These are phyloP conservation scores for Acanthamoeba quina DNA, from an alignment of 208 protist species.

Conservation along the genomic window DNA sequence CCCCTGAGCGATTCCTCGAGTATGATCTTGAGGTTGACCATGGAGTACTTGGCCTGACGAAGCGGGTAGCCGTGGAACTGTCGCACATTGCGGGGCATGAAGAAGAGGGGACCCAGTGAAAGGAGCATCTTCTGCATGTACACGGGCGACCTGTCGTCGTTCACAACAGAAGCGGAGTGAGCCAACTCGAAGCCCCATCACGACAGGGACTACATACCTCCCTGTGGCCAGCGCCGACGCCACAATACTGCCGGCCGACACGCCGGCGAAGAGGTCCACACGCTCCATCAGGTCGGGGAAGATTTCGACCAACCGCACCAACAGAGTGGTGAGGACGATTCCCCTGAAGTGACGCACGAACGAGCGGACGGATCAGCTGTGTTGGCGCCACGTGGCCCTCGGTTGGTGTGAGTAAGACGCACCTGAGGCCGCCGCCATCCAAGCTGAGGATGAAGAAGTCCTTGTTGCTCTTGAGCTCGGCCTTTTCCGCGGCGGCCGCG, in stretches of 20 bases:
- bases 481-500: too few species aligned
- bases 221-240: constrained; percentile 42
- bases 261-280: constrained; percentile 77
- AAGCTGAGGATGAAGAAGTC: too few species aligned
- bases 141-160: constrained; percentile 52
- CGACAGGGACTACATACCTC: background rate
- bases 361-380: too few species aligned
- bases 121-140: constrained; percentile 29
- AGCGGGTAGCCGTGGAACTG: too few species aligned
- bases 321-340: too few species aligned
- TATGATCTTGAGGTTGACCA: constrained; percentile 19
- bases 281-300: constrained; percentile 81
- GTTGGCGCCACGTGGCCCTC: too few species aligned
- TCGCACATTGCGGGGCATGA: constrained; percentile 53
- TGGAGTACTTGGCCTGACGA: too few species aligned
- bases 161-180: background rate
- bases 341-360: too few species aligned
- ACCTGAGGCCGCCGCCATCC: too few species aligned
- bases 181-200: too few species aligned
- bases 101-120: constrained; percentile 24
- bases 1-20: constrained; percentile 24
- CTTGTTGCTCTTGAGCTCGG: too few species aligned
- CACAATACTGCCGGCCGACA: constrained; percentile 70
- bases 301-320: constrained; percentile 76
- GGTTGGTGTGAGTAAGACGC: too few species aligned